Evolutionary conservation across 78 protist genomes (phyloP), one percentile per base, ranked within the genome.

Genomic region (Creolimax fragrantissima): DNA sequence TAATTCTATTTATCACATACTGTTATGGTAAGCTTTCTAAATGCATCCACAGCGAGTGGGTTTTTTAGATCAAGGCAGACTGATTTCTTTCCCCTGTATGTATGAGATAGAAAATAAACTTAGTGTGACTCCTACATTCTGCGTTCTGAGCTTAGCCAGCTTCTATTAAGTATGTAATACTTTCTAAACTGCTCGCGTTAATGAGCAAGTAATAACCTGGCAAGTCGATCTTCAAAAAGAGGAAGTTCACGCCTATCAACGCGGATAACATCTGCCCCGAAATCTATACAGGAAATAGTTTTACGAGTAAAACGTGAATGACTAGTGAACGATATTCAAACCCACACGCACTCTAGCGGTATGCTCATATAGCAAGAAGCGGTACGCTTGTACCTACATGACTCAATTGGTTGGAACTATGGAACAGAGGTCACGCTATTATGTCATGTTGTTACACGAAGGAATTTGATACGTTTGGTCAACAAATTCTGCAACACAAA

Each of bases 221-320:
- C 74, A 1, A 58, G 74, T 1, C 74, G 74, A 24, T 58, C 74
- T 58, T 58, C 39, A 32, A 58, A 17, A 58, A 24, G 74, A 41
- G 7, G 5, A 41, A 42, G 41, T 24, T 5, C 84, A 2, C 66
- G 85, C 7, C 94, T 3, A 89, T 96, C 97, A 36, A 96, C 95
- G 3, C 97, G 92, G 6, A 96, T 90, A 3, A 96, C 97, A 2
- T 91, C 92, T 2, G 97, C 97, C 4, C 97, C 97, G 43, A 94
- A 96, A 45, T 96, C 97, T 2, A 93, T 74, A 24, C 24, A 58
- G 1, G 24, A 58, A 58, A 58, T 32, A 6, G 24, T 58, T 58
- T 24, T 32, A 95, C 7, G 4, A 93, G 44, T 93, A 93, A n/a
- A n/a, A n/a, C n/a, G n/a, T n/a, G n/a, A n/a, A n/a, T n/a, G n/a